phyloP scores from a whole-genome alignment of 2,329 filamentous ascomycete genomes.

The Botrytis paeoniae region DNA sequence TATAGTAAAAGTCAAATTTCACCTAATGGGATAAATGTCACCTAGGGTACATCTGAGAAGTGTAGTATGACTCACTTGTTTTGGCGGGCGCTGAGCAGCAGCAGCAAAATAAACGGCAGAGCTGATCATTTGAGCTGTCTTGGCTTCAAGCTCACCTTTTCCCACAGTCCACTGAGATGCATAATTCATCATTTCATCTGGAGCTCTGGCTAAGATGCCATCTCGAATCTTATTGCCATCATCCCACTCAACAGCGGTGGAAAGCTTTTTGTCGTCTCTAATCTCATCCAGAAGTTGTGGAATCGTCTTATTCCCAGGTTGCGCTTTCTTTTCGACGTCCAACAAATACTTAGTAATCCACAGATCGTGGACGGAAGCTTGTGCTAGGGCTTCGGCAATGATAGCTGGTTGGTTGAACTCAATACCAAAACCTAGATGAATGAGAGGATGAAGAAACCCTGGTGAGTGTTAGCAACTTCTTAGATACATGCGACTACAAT shows the following conservation, averaged over 20 bases:
- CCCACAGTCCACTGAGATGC: slow-evolving; percentile 59
- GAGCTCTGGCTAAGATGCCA: slow-evolving; percentile 62
- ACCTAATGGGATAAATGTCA: slow-evolving; percentile 37
- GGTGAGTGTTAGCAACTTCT: slow-evolving; percentile 3
- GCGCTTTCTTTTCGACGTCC: slow-evolving; percentile 48
- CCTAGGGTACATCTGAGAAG: not conserved
- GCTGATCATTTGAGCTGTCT: slow-evolving; percentile 69
- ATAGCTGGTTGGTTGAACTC: slow-evolving; percentile 81
- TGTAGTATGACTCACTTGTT: slow-evolving; percentile 41
- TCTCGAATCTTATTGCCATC: slow-evolving; percentile 66
- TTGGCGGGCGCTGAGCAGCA: slow-evolving; percentile 57
- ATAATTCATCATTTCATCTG: slow-evolving; percentile 59
- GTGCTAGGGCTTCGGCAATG: slow-evolving; percentile 75
- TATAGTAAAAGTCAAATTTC: slow-evolving; percentile 81
- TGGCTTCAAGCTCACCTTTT: slow-evolving; percentile 47
- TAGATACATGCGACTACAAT: not conserved
- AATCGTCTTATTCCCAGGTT: slow-evolving; percentile 45
- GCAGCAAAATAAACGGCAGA: slow-evolving; percentile 50
- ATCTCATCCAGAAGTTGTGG: slow-evolving; percentile 61
- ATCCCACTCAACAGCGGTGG: slow-evolving; percentile 47
- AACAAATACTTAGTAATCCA: slow-evolving; percentile 55
- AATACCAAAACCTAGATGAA: slow-evolving; percentile 81
- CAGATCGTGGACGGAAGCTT: slow-evolving; percentile 64
- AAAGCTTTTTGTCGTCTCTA: slow-evolving; percentile 54
- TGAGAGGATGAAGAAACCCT: slow-evolving; percentile 75